These are phyloP conservation scores for Endoconidiophora polonica DNA, from an alignment of 2,329 filamentous ascomycete genomes.

Conservation along the genomic window DNA sequence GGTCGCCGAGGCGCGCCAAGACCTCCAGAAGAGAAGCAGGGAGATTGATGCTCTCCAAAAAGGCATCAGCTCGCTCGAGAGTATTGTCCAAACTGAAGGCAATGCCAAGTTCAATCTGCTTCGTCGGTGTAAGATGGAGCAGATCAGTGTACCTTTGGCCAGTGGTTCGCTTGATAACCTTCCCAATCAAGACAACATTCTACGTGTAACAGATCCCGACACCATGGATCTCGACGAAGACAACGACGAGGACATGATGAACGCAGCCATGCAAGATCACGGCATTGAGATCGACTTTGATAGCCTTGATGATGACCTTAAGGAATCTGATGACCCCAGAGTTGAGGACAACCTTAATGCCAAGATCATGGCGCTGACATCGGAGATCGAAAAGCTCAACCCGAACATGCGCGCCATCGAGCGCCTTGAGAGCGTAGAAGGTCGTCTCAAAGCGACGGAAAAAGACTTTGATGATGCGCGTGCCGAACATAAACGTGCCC, in stretches of 20 bases:
- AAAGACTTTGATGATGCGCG: constrained; percentile 80
- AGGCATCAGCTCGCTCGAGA: constrained; percentile 63
- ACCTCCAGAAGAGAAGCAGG: constrained; percentile 70
- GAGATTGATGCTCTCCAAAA: constrained; percentile 61
- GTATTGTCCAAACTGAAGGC: constrained; percentile 70
- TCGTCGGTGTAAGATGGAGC: constrained; percentile 81
- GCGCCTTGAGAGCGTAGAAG: constrained; percentile 70
- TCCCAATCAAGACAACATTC: constrained; percentile 61
- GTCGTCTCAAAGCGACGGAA: constrained; percentile 66
- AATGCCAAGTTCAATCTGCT: constrained; percentile 71
- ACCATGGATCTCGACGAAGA: constrained; percentile 79
- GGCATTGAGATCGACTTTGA: constrained; percentile 84
- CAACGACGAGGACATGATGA: constrained; percentile 38
- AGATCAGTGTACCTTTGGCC: constrained; percentile 68
- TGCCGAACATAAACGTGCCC: constrained; percentile 53
- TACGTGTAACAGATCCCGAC: constrained; percentile 63
- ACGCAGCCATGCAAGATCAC: constrained; percentile 64
- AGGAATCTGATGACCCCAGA: constrained; percentile 53
- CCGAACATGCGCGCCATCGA: constrained; percentile 95
- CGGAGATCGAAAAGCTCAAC: constrained; percentile 81
- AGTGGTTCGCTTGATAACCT: constrained; percentile 67
- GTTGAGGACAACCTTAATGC: constrained; percentile 64
- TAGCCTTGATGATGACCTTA: constrained; percentile 64
- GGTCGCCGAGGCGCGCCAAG: constrained; percentile 60
- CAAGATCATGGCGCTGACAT: constrained; percentile 54